Evolutionary conservation across 2,329 filamentous ascomycete genomes (phyloP).

Genomic region (Ophiosphaerella herpotricha): DNA sequence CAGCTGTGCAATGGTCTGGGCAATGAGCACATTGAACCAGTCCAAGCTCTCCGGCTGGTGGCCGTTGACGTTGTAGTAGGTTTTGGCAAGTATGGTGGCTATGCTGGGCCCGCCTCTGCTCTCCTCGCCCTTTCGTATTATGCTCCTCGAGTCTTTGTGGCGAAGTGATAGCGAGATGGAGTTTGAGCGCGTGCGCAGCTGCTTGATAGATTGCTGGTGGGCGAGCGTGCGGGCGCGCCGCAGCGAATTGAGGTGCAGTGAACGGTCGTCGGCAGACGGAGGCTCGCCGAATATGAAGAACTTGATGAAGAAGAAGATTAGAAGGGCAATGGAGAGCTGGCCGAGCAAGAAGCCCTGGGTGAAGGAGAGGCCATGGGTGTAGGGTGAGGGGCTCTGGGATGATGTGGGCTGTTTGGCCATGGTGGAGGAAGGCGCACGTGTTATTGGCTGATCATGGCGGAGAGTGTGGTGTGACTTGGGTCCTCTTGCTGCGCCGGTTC

Average conservation of each 20-base stretch:
- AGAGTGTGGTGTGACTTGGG: too few species aligned
- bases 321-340: constrained; percentile 86
- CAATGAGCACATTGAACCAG: constrained; percentile 98
- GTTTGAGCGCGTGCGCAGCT: constrained; percentile 39
- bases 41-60: constrained; percentile 96
- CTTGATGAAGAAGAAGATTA: constrained; percentile 95
- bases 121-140: constrained; percentile 52
- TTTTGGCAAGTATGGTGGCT: constrained; percentile 92
- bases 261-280: constrained; percentile 79
- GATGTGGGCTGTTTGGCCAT: constrained; percentile 20
- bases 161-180: constrained; percentile 36
- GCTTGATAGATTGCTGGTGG: constrained; percentile 55
- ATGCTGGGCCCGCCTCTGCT: constrained; percentile 73
- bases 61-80: constrained; percentile 93
- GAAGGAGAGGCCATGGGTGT: constrained; percentile 72
- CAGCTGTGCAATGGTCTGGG: constrained; percentile 95
- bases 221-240: constrained; percentile 74
- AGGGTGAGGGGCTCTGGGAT: neutral
- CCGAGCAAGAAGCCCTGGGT: constrained; percentile 92
- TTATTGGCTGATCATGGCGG: constrained; percentile 7
- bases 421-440: constrained; percentile 1
- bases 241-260: constrained; percentile 74
- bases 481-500: too few species aligned
- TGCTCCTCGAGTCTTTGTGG: constrained; percentile 45
- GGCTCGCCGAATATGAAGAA: constrained; percentile 99